Percentiles rank a stretch among this genome's conserved stretches.
phyloP scores from a whole-genome alignment of 345 rosid genomes.

The Eucalyptus erythrocorys region DNA sequence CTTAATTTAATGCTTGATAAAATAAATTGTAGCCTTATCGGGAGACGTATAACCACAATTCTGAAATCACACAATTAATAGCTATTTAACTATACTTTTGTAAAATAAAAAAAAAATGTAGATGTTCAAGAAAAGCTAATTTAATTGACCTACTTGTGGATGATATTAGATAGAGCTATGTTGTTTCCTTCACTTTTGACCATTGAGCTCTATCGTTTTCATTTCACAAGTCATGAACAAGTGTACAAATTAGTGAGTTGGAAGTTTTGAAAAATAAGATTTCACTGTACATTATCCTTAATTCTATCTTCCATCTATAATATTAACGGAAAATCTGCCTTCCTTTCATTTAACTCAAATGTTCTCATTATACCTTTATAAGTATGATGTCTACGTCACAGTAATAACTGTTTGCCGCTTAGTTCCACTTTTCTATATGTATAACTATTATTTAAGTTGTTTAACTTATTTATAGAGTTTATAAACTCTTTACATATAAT shows the following conservation, averaged over 20 bases:
- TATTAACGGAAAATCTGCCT: no score
- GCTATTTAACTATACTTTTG: not conserved
- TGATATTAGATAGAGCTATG: not conserved
- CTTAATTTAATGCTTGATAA: not conserved
- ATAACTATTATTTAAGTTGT: not conserved
- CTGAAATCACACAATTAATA: not conserved
- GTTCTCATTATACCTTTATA: no score
- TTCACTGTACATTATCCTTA: not conserved
- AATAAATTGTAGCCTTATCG: not conserved
- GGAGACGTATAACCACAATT: not conserved
- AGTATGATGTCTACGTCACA: not conserved
- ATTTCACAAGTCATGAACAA: not conserved
- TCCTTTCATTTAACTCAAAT: no score
- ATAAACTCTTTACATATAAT: not conserved
- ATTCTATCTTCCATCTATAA: not conserved
- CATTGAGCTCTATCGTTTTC: not conserved
- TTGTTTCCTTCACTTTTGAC: not conserved
- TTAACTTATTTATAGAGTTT: not conserved
- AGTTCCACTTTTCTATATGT: not conserved
- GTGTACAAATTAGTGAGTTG: not conserved
- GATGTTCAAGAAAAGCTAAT: not conserved
- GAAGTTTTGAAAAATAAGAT: not conserved
- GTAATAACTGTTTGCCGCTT: accelerated
- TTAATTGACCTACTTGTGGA: not conserved
- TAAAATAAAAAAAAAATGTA: not conserved